Evolutionary conservation across 768 basidiomycete species (phyloP), one percentile per base, ranked within the genome.

Genomic region (Boletus rubroflammeus): DNA sequence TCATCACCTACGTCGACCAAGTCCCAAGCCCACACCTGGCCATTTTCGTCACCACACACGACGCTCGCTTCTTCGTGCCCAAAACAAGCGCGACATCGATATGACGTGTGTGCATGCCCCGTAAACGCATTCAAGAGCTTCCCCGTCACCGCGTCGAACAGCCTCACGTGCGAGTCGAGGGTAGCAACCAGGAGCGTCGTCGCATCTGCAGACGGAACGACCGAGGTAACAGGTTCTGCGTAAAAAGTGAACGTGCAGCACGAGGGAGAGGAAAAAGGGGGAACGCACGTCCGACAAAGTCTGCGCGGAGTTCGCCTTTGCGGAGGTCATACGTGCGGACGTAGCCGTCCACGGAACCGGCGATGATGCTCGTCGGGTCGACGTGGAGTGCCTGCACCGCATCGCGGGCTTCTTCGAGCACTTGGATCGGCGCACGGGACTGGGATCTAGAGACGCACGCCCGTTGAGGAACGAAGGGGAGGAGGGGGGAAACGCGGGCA

Each of bases 261-360:
- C 1, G 8, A 19, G 10, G 10, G 39, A 50, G 34, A 14, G 43
- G 7, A 36, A 11, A n/a, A 26, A 11, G 5, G 0, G 10, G 23
- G 3, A 14, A 82, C 91, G 63, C 69, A 95, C 93, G 82, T 8
- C 96, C 96, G 60, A 98, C 81, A 65, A 84, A 93, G 70, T 99
- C 97, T 41, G 89, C 81, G 8, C 88, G 83, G 28, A 98, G 73
- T 67, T 96, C 85, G 23, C 97, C 97, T 76, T 88, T 93, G 49
- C 97, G 87, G 31, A 99, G 78, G 71, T 99, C 97, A 71, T 98
- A 98, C 9, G 91, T 92, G 19, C 97, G 83, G 41, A 96, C 84
- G 66, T 88, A 80, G 3, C 97, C 96, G 57, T 99, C 97, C 6
- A 97, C 87, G 3, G 92, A 93, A 9, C 93, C 93, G 3, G 91